A percentile compares a stretch with the other conserved stretches of the same genome.
These are phyloP conservation scores for Rhodosporidiobolus odoratus DNA, from an alignment of 768 basidiomycete genomes.

Conservation along the genomic window DNA sequence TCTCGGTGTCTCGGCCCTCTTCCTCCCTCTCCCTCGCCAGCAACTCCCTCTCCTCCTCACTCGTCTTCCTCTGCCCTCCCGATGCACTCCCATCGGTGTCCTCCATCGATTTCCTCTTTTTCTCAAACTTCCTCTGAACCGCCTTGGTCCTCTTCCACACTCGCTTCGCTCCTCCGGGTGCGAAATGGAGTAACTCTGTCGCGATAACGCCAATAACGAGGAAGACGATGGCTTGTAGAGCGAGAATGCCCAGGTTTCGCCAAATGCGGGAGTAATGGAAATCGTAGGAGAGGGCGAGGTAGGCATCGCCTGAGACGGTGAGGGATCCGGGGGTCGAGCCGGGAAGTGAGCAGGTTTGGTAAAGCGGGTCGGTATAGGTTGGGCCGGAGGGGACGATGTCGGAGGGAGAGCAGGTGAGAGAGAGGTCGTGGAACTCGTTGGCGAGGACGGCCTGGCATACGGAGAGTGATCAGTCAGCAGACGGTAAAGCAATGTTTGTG, in stretches of 20 bases:
- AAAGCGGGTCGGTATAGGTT: constrained; percentile 18
- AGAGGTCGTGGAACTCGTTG: constrained; percentile 34
- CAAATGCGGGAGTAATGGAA: constrained; percentile 45
- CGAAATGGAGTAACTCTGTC: constrained; percentile 31
- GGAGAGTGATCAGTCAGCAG: not conserved
- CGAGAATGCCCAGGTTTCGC: constrained; percentile 53
- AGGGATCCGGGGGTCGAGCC: constrained; percentile 56
- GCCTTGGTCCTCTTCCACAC: constrained; percentile 25
- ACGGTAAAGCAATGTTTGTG: not conserved
- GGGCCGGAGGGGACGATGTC: constrained; percentile 39
- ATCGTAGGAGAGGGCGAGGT: constrained; percentile 56
- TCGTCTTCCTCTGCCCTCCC: not conserved
- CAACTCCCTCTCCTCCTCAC: not conserved
- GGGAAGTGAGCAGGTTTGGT: constrained; percentile 34
- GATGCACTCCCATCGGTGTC: not conserved
- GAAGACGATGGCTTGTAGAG: constrained; percentile 36
- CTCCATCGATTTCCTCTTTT: not conserved
- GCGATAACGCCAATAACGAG: constrained; percentile 34
- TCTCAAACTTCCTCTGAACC: constrained; percentile 10
- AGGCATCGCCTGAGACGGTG: constrained; percentile 57
- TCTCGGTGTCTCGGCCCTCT: not conserved
- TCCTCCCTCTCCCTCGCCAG: not conserved
- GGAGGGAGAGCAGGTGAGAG: constrained; percentile 28
- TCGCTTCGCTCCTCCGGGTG: constrained; percentile 5
- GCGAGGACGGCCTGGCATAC: constrained; percentile 37